Percentiles rank a stretch among this genome's conserved stretches.
Conservation (phyloP, 1,284 basidiomycete species). For the Mrakiaceae sp. region DNA sequence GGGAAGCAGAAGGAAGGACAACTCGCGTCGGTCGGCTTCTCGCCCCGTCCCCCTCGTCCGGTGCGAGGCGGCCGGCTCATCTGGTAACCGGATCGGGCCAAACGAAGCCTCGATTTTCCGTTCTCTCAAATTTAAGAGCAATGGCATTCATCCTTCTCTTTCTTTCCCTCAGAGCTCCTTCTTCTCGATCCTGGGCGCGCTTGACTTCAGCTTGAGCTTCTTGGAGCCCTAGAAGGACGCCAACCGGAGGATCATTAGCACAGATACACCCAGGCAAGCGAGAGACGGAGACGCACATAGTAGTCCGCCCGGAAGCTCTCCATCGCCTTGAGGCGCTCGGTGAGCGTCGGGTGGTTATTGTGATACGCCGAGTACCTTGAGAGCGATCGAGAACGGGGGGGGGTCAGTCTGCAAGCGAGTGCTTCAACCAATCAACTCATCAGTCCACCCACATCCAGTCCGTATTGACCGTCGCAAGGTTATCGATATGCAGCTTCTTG, state of each 20-base stretch:
- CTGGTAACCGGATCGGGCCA: too few species aligned
- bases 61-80: too few species aligned
- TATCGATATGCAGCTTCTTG: slow-evolving; percentile 74
- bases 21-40: too few species aligned
- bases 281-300: neutral
- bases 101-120: too few species aligned
- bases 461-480: slow-evolving; percentile 79
- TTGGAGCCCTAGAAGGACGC: neutral
- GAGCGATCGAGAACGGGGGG: neutral
- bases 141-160: neutral
- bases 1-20: too few species aligned
- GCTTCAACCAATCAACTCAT: neutral
- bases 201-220: slow-evolving; percentile 18
- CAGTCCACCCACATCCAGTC: slow-evolving; percentile 60
- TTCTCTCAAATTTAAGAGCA: too few species aligned
- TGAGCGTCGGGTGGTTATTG: slow-evolving; percentile 82
- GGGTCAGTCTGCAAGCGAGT: neutral
- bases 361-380: slow-evolving; percentile 76
- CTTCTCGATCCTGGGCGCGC: slow-evolving; percentile 20
- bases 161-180: neutral
- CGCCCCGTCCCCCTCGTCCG: too few species aligned
- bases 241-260: too few species aligned
- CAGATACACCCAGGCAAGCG: too few species aligned
- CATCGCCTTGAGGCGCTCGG: slow-evolving; percentile 69
- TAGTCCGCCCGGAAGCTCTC: slow-evolving; percentile 41